These are phyloP conservation scores for Diaporthe aspalathi DNA, from an alignment of 2,329 filamentous ascomycete species.

Conservation along the genomic window DNA sequence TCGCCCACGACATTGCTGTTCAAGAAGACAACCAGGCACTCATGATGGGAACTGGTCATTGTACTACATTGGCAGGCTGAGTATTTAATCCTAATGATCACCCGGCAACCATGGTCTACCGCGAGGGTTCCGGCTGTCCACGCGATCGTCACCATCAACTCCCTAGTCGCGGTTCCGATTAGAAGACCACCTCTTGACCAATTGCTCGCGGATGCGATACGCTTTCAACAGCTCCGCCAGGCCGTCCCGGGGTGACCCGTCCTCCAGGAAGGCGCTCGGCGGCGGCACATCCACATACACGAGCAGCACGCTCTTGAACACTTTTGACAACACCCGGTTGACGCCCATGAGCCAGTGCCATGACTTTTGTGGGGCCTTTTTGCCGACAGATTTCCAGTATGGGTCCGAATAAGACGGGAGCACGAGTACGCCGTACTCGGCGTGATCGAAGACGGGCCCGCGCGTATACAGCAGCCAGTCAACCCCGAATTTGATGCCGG, in stretches of 20 bases:
- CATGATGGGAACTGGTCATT: neutral
- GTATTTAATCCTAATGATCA: too few relatives aligned
- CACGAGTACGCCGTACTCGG: conserved; percentile 89
- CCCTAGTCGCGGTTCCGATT: conserved; percentile 45
- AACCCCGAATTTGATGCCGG: conserved; percentile 93
- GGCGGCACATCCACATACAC: conserved; percentile 92
- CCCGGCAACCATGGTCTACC: too few relatives aligned
- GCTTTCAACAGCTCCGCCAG: conserved; percentile 64
- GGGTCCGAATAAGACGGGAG: conserved; percentile 83
- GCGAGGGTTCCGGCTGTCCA: too few relatives aligned
- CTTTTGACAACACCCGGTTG: conserved; percentile 89
- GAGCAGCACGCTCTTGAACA: conserved; percentile 88
- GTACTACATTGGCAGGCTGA: neutral
- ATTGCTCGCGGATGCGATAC: conserved; percentile 47
- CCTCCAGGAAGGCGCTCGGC: conserved; percentile 62
- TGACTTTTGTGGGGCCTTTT: conserved; percentile 60
- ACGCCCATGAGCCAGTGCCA: conserved; percentile 92
- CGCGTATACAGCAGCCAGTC: conserved; percentile 96
- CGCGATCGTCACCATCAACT: neutral
- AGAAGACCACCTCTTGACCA: conserved; percentile 47
- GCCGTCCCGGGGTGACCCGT: conserved; percentile 57
- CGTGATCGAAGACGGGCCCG: conserved; percentile 93
- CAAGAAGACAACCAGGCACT: too few relatives aligned
- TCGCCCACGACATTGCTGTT: neutral
- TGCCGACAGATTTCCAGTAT: conserved; percentile 74